A percentile compares a stretch with the other conserved stretches of the same genome.
Evolutionary conservation across 768 basidiomycete species (phyloP).

Genomic region (Xerocomus spinulosus): DNA sequence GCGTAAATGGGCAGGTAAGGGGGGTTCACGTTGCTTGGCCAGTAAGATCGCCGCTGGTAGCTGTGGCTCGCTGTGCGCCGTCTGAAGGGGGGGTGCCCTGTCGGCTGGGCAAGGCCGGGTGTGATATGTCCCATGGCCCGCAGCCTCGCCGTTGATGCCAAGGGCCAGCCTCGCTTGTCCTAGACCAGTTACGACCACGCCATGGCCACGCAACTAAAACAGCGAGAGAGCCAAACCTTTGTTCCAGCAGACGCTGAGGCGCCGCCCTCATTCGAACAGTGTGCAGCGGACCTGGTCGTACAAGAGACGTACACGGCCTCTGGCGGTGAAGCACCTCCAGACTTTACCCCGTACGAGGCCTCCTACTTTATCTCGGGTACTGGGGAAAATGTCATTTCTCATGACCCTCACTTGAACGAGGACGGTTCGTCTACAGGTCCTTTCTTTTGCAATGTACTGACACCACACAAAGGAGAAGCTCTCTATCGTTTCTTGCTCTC

Average conservation of each 20-base stretch:
- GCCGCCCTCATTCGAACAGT: constrained; percentile 29
- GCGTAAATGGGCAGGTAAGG: constrained; percentile 3
- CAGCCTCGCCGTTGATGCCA: constrained; percentile 9
- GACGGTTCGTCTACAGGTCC: constrained; percentile 41
- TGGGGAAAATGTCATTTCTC: constrained; percentile 60
- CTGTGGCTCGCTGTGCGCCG: constrained; percentile 3
- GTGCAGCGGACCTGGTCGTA: constrained; percentile 15
- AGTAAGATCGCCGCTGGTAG: not conserved
- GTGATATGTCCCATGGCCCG: constrained; percentile 3
- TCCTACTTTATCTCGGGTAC: constrained; percentile 46
- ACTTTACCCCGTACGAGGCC: constrained; percentile 60
- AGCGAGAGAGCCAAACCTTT: not conserved
- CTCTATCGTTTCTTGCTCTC: constrained; percentile 70
- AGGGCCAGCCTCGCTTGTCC: not conserved
- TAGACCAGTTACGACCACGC: no score
- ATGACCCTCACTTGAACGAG: constrained; percentile 63
- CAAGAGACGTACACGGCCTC: constrained; percentile 18
- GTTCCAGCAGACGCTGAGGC: not conserved
- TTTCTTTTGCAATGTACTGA: constrained; percentile 1
- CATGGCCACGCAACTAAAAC: constrained; percentile 3
- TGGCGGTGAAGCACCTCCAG: constrained; percentile 52
- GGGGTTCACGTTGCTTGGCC: not conserved
- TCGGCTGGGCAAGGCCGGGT: constrained; percentile 5
- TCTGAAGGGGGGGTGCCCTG: constrained; percentile 8
- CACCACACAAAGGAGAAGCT: constrained; percentile 48